A percentile compares a stretch with the other conserved stretches of the same genome.
phyloP scores from a whole-genome alignment of 1,139 yeast species.

The Groenewaldozyma auringiensis region DNA sequence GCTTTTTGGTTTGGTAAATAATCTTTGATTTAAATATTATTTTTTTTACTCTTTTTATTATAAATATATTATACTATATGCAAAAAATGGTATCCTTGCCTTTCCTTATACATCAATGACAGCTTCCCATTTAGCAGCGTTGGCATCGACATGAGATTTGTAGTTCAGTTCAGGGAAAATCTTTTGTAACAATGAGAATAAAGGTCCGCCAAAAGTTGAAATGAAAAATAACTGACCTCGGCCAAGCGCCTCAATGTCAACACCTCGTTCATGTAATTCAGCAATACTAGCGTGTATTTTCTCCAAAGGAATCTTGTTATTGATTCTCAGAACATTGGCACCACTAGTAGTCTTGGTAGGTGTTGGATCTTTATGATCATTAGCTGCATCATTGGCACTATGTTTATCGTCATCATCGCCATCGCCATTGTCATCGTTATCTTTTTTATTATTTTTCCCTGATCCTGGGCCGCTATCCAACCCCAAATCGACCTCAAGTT shows the following conservation, averaged over 20 bases:
- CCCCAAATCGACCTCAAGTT: slow-evolving; percentile 39
- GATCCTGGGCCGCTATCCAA: slow-evolving; percentile 5
- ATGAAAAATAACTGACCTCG: slow-evolving; percentile 84
- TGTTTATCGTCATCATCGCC: slow-evolving; percentile 27
- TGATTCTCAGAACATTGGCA: background rate
- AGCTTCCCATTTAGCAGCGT: slow-evolving; percentile 40
- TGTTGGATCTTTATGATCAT: background rate
- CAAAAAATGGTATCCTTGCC: no score
- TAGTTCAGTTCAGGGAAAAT: slow-evolving; percentile 28
- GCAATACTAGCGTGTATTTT: background rate
- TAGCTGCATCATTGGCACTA: slow-evolving; percentile 5
- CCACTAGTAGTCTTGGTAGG: background rate
- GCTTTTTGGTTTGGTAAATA: no score
- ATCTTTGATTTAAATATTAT: no score
- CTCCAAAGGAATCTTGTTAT: background rate
- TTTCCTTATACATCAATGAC: slow-evolving; percentile 5
- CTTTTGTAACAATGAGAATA: slow-evolving; percentile 57
- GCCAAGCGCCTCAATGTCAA: slow-evolving; percentile 34
- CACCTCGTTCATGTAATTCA: slow-evolving; percentile 19
- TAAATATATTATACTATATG: no score
- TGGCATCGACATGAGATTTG: slow-evolving; percentile 36
- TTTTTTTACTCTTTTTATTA: no score
- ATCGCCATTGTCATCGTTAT: background rate
- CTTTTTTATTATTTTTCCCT: background rate
- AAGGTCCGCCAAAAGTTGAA: slow-evolving; percentile 67